phyloP scores from a whole-genome alignment of 805 yeast genomes.

The Cyberlindnera xishuangbannaensis region DNA sequence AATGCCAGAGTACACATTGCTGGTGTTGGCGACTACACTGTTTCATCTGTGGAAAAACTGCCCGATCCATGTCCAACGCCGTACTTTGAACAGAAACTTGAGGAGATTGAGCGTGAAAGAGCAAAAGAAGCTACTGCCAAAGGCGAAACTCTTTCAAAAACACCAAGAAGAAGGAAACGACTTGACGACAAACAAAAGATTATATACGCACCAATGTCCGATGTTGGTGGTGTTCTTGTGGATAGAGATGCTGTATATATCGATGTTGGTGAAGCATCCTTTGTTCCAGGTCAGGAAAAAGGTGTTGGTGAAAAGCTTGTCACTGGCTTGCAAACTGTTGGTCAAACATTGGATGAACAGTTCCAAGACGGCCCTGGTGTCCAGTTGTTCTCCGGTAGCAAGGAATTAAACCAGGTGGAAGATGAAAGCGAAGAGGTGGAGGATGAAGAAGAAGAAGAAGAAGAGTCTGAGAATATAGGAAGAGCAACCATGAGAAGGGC shows the following conservation, averaged over 20 bases:
- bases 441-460: constrained; percentile 30
- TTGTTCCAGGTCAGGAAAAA: constrained; percentile 56
- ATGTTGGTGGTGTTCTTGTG: constrained; percentile 96
- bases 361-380: constrained; percentile 62
- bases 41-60: constrained; percentile 72
- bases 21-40: constrained; percentile 87
- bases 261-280: constrained; percentile 48
- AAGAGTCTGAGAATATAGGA: constrained; percentile 42
- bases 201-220: constrained; percentile 98
- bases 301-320: constrained; percentile 88
- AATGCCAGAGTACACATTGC: constrained; percentile 86
- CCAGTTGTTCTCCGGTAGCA: constrained; percentile 64
- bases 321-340: constrained; percentile 70
- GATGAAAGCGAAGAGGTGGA: constrained; percentile 33
- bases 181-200: constrained; percentile 91
- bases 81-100: constrained; percentile 76
- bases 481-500: constrained; percentile 61
- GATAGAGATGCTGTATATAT: constrained; percentile 97
- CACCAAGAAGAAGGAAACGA: constrained; percentile 81
- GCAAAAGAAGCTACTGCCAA: constrained; percentile 59
- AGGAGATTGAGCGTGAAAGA: constrained; percentile 72
- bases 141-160: constrained; percentile 48
- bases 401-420: constrained; percentile 41
- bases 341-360: constrained; percentile 52
- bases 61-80: constrained; percentile 99